A percentile compares a stretch with the other conserved stretches of the same genome.
Evolutionary conservation across 78 protist species (phyloP).

Genomic region (Polysphondylium violaceum): DNA sequence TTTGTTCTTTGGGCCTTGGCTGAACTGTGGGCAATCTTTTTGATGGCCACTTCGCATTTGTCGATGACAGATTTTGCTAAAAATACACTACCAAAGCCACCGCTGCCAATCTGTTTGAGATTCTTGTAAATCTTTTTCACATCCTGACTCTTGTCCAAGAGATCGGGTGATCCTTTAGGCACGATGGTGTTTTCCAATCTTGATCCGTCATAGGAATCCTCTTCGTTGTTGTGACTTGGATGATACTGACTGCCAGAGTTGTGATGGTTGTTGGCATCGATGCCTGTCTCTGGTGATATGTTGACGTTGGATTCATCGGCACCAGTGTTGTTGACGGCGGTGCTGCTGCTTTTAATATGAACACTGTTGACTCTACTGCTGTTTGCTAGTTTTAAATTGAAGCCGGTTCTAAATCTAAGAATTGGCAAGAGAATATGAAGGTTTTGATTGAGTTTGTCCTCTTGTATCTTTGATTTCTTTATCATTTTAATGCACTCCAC

Average conservation of each 20-base stretch:
- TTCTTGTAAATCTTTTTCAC: constrained; percentile 64
- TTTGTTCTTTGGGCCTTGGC: constrained; percentile 81
- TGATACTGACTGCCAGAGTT: neutral
- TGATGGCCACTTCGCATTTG: constrained; percentile 78
- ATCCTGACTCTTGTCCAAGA: constrained; percentile 48
- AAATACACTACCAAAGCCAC: constrained; percentile 85
- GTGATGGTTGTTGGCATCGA: constrained; percentile 5
- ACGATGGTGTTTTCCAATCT: constrained; percentile 55
- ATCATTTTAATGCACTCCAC: constrained; percentile 64
- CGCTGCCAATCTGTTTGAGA: constrained; percentile 74
- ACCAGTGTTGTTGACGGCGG: neutral
- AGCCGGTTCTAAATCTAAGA: constrained; percentile 76
- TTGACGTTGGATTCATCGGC: neutral
- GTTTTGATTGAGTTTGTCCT: constrained; percentile 31
- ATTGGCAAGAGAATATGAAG: constrained; percentile 61
- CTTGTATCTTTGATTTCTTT: constrained; percentile 55
- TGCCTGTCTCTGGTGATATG: constrained; percentile 8
- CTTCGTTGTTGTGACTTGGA: constrained; percentile 37
- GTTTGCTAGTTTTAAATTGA: constrained; percentile 21
- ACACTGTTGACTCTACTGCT: neutral
- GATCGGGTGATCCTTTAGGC: constrained; percentile 63
- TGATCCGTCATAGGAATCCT: constrained; percentile 48
- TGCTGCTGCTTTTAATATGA: neutral
- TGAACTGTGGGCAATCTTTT: constrained; percentile 75
- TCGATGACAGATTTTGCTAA: constrained; percentile 65